Percentiles rank a stretch among this genome's conserved stretches.
Conservation (phyloP, 2,329 filamentous ascomycete species). For the Zymoseptoria passerinii region DNA sequence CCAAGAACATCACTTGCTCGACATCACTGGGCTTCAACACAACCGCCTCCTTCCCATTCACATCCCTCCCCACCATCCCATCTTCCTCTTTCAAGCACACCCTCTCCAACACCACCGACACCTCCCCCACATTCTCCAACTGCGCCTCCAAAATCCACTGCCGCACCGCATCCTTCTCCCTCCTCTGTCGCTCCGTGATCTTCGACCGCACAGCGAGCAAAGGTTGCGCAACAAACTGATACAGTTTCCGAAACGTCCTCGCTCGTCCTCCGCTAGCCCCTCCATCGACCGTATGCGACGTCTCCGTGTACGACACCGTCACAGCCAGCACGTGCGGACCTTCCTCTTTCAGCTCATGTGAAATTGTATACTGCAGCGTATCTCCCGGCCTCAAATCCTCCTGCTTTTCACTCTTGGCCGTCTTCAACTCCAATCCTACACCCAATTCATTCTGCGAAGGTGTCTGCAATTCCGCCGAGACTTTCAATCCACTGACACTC, state of each 20-base stretch:
- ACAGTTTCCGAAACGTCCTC: slow-evolving; percentile 86
- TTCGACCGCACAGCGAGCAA: slow-evolving; percentile 88
- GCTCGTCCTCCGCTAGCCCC: slow-evolving; percentile 52
- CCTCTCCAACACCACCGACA: slow-evolving; percentile 66
- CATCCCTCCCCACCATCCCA: slow-evolving; percentile 18
- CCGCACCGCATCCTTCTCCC: slow-evolving; percentile 35
- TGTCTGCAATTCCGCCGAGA: slow-evolving; percentile 92
- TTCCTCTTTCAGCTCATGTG: slow-evolving; percentile 86
- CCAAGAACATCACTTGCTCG: slow-evolving; percentile 55
- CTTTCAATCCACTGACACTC: slow-evolving; percentile 64
- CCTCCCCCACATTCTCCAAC: slow-evolving; percentile 87
- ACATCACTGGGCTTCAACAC: slow-evolving; percentile 55
- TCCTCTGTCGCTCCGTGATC: slow-evolving; percentile 49
- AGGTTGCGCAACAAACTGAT: slow-evolving; percentile 90
- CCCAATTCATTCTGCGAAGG: slow-evolving; percentile 56
- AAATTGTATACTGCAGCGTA: slow-evolving; percentile 72
- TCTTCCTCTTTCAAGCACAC: slow-evolving; percentile 25
- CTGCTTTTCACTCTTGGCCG: slow-evolving; percentile 42
- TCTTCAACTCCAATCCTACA: slow-evolving; percentile 49
- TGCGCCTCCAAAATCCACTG: slow-evolving; percentile 82
- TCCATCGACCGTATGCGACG: slow-evolving; percentile 36
- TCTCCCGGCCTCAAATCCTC: slow-evolving; percentile 46
- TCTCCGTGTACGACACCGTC: slow-evolving; percentile 90
- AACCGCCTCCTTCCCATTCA: slow-evolving; percentile 28
- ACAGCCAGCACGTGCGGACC: slow-evolving; percentile 89